phyloP scores from a whole-genome alignment of 495 filamentous ascomycete species.

The Hyphodiscus hymeniophilus region DNA sequence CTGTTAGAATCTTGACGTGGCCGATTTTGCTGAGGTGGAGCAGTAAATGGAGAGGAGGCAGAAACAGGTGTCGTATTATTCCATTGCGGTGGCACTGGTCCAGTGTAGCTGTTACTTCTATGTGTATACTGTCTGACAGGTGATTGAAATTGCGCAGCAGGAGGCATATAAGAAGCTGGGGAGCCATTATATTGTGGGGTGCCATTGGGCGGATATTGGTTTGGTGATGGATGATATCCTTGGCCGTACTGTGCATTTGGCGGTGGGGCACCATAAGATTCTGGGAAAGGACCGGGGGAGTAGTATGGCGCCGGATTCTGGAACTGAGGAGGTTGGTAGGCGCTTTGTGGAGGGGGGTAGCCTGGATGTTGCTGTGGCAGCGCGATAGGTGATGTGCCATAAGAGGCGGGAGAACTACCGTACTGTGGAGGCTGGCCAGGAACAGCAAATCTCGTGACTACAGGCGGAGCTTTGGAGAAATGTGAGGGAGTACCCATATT shows the following conservation, averaged over 20 bases:
- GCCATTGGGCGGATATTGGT: slow-evolving; percentile 17
- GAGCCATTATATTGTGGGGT: slow-evolving; percentile 22
- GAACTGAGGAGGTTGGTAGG: slow-evolving; percentile 26
- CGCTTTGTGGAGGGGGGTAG: slow-evolving; percentile 17
- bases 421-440: neutral
- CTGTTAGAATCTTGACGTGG: slow-evolving; percentile 2
- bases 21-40: slow-evolving; percentile 4
- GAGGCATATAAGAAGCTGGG: slow-evolving; percentile 10
- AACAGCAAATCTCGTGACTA: slow-evolving; percentile 5
- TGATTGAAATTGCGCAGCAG: slow-evolving; percentile 11
- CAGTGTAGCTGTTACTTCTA: slow-evolving; percentile 1
- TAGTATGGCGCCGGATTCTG: slow-evolving; percentile 17
- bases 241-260: slow-evolving; percentile 24
- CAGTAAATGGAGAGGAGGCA: neutral
- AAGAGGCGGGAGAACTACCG: neutral
- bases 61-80: slow-evolving; percentile 7
- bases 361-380: slow-evolving; percentile 12
- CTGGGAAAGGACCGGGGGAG: slow-evolving; percentile 8
- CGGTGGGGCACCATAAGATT: slow-evolving; percentile 14
- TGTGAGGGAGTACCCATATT: neutral
- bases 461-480: slow-evolving; percentile 1
- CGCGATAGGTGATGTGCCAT: neutral
- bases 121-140: slow-evolving; percentile 4
- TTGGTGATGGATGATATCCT: slow-evolving; percentile 16
- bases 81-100: slow-evolving; percentile 9